These are phyloP conservation scores for Agapanthus africanus DNA, from an alignment of 106 monocot species.

Conservation along the genomic window DNA sequence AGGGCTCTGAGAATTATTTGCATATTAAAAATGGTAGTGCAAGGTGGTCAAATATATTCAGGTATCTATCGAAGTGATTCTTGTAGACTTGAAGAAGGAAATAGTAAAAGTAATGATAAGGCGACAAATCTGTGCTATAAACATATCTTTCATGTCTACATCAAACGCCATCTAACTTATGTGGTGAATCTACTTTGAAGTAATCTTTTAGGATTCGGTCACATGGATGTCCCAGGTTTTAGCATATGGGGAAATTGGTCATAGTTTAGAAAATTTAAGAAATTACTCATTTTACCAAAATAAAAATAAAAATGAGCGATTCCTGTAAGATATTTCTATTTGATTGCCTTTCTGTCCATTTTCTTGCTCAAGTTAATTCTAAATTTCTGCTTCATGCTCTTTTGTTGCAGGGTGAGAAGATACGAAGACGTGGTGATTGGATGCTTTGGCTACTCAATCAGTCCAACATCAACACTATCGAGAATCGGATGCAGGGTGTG, in stretches of 20 bases:
- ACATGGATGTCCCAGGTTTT: too few species aligned
- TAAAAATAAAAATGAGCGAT: background rate
- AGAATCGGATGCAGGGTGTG: background rate
- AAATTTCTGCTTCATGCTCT: background rate
- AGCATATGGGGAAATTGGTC: too few species aligned
- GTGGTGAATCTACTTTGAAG: background rate
- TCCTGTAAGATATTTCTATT: background rate
- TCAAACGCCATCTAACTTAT: too few species aligned
- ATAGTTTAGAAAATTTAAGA: too few species aligned
- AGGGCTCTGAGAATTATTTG: background rate
- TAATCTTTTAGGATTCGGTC: too few species aligned
- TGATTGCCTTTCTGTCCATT: background rate
- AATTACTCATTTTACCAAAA: too few species aligned
- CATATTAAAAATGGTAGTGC: background rate
- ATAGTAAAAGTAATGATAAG: too few species aligned
- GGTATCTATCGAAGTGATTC: too few species aligned
- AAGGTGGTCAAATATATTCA: too few species aligned
- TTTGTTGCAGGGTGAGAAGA: constrained; percentile 3
- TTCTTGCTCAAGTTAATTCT: background rate
- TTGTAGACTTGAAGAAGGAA: too few species aligned
- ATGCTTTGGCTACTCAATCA: background rate
- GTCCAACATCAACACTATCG: background rate
- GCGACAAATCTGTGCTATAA: too few species aligned
- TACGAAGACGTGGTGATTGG: constrained; percentile 12
- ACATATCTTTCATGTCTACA: too few species aligned